Evolutionary conservation across 768 basidiomycete genomes (phyloP).

Genomic region (Suillus plorans): DNA sequence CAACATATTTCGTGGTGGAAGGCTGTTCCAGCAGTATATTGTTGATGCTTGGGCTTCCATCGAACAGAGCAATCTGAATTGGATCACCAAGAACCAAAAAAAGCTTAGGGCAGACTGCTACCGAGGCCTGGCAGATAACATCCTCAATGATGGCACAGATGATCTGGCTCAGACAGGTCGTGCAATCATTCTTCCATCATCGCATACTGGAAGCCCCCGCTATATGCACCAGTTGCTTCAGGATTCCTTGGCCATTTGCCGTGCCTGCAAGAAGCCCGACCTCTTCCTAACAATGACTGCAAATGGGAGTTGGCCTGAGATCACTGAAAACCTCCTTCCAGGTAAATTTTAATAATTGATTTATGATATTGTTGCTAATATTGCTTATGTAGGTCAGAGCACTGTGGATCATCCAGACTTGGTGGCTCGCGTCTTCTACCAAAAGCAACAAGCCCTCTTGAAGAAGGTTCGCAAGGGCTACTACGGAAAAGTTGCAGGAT

Average conservation of each 20-base stretch:
- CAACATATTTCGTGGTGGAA: too few relatives aligned
- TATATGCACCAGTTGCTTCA: conserved; percentile 45
- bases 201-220: conserved; percentile 28
- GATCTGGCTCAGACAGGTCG: conserved; percentile 32
- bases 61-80: conserved; percentile 13
- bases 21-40: too few relatives aligned
- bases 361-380: neutral
- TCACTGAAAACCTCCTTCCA: conserved; percentile 35
- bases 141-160: conserved; percentile 20
- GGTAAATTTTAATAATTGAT: conserved; percentile 13
- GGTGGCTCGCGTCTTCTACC: conserved; percentile 43
- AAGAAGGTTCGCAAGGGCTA: conserved; percentile 38
- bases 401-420: conserved; percentile 47
- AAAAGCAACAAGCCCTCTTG: conserved; percentile 39
- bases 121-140: conserved; percentile 32
- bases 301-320: conserved; percentile 52
- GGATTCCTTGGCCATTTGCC: conserved; percentile 46
- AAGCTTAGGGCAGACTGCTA: conserved; percentile 35
- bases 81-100: conserved; percentile 34
- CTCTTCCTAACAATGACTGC: conserved; percentile 54
- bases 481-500: conserved; percentile 41
- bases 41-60: too few relatives aligned
- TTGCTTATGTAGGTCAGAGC: conserved; percentile 26
- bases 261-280: conserved; percentile 36
- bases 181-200: conserved; percentile 39